Evolutionary conservation across 2,329 filamentous ascomycete genomes (phyloP), one percentile per base, ranked within the genome.

Genomic region (Alternaria hordeiaustralica): DNA sequence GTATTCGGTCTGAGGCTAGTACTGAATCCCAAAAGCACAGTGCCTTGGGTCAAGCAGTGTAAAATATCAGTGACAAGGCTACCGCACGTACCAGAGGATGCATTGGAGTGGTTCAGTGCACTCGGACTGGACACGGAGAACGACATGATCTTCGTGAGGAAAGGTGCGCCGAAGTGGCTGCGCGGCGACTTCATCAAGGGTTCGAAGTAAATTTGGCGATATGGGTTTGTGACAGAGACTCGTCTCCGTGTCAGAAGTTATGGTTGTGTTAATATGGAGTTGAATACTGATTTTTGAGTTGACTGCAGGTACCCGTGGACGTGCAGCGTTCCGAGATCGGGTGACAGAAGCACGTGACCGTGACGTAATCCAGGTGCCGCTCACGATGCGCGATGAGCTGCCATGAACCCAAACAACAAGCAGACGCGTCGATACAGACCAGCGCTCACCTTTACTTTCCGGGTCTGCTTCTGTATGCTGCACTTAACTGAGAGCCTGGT

Each of bases 91-190:
- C 60, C 63, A 12, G 60, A 65, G 21, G 63, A 65, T 21, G 55
- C 55, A 15, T 53, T 63, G 18, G 44, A 21, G 11, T 65, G 56
- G 45, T 65, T 65, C 30, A 61, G 60, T 18, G 51, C 55, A 11
- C 43, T 65, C 12, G 60, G 63, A 10, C 46, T 65, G 9, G 60
- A 63, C 25, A 51, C 55, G n/a, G 59, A 65, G 43, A 58, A 61
- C 10, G 60, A 65, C 28, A 65, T 65, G 63, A 65, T 65, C n/a
- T 65, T 65, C 15, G 60, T 65, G 12, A 54, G 63, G 21, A 50
- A 51, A 46, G 55, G 59, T 47, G 55, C 63, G 21, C 61, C 61
- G 15, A 63, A 55, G 51, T 63, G 61, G 61, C 50, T 63, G 13
- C 50, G 61, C 20, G 56, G 61, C 10, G 61, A 63, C n/a, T 63